Evolutionary conservation across 2,329 filamentous ascomycete species (phyloP), one percentile per base, ranked within the genome.

Genomic region (Whalleya microplaca): DNA sequence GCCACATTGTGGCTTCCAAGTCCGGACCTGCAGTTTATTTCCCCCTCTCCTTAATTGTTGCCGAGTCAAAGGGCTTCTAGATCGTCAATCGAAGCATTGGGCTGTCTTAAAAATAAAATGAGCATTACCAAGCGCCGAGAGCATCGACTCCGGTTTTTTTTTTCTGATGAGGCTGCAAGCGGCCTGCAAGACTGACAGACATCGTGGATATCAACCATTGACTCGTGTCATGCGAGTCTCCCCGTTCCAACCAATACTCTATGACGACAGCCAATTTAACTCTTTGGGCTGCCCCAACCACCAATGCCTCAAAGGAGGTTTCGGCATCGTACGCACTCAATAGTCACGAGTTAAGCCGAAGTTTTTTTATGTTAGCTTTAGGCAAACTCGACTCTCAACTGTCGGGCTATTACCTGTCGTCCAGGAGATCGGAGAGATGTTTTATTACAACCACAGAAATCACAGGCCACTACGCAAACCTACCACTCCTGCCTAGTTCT

Each of bases 51-150:
- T 12, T 37, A 16, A 37, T 16, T 14, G 14, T 16, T 37, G 32
- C 32, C 14, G 8, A 37, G 32, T 37, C 32, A 27, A 37, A 55
- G 51, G 57, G 59, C 58, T 64, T 66, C 60, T 62, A 63, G 62
- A 66, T 66, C 51, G 46, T 59, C 51, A 51, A 63, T 63, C 47
- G 56, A 62, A 62, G 49, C 54, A 61, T 59, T 63, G 53, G 55
- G 49, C 50, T 54, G 48, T 49, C 40, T 43, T 19, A 53, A 48
- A 52, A 32, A 51, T 52, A 45, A 64, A 55, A 59, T 46, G 41
- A 49, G 45, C 42, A 58, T 21, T 21, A 45, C 41, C 37, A 12
- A 19, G 5, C 32, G 32, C 32, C 5, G 14, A 37, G 10, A 12
- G 32, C 32, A 32, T 55, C 40, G 32, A 46, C 51, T 51, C 45